A percentile compares a stretch with the other conserved stretches of the same genome.
These are phyloP conservation scores for Akebia trifoliata DNA, from an alignment of 164 flowering plant species.

Conservation along the genomic window DNA sequence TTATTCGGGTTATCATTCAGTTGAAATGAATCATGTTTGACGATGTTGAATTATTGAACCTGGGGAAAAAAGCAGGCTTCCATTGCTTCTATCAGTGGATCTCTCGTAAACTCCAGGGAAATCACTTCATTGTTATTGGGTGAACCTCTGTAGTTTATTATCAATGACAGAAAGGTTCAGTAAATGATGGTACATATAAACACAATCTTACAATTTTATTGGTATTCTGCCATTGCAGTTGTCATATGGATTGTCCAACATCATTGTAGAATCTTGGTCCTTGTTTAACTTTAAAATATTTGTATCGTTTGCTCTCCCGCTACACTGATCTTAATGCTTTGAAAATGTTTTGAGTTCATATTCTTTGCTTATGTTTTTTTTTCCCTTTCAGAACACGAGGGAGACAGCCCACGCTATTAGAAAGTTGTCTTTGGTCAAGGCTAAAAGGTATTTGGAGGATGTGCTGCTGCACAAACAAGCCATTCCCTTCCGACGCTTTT, in stretches of 20 bases:
- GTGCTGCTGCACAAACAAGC: slow-evolving; percentile 90
- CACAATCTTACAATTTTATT: too few relatives aligned
- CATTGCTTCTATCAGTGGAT: slow-evolving; percentile 7
- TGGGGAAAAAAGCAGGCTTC: slow-evolving; percentile 25
- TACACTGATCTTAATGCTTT: too few relatives aligned
- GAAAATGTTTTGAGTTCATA: too few relatives aligned
- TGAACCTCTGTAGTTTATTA: slow-evolving; percentile 17
- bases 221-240: too few relatives aligned
- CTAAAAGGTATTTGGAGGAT: slow-evolving; percentile 87
- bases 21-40: too few relatives aligned
- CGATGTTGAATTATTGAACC: neutral
- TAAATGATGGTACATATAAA: slow-evolving; percentile 26
- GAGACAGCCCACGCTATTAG: slow-evolving; percentile 79
- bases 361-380: too few relatives aligned
- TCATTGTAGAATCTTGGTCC: too few relatives aligned
- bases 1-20: too few relatives aligned
- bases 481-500: slow-evolving; percentile 84
- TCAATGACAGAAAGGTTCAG: slow-evolving; percentile 19
- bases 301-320: too few relatives aligned
- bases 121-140: slow-evolving; percentile 23
- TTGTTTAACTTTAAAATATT: too few relatives aligned
- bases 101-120: slow-evolving; percentile 20
- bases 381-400: slow-evolving; percentile 66
- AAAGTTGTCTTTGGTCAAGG: slow-evolving; percentile 74
- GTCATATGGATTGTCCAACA: too few relatives aligned